A percentile compares a stretch with the other conserved stretches of the same genome.
Evolutionary conservation across 352 stramenopile genomes (phyloP).

Genomic region (Phytophthora podocarpi): DNA sequence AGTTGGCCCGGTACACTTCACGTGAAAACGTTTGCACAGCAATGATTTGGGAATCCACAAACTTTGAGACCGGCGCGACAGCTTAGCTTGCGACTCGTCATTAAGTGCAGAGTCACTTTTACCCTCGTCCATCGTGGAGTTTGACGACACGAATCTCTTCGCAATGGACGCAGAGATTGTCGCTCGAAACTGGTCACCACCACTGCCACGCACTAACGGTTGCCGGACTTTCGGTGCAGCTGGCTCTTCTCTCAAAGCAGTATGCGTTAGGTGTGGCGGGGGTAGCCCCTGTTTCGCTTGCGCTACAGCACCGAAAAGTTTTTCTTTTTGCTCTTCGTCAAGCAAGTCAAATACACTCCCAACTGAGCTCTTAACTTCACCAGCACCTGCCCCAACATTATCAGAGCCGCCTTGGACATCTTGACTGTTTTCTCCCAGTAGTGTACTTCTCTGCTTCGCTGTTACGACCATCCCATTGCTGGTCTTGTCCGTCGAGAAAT

Average conservation of each 20-base stretch:
- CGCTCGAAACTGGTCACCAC: slow-evolving; percentile 61
- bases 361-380: background rate
- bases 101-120: background rate
- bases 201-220: slow-evolving; percentile 37
- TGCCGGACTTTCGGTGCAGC: slow-evolving; percentile 33
- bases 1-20: slow-evolving; percentile 60
- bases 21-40: slow-evolving; percentile 85
- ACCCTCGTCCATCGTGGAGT: slow-evolving; percentile 13
- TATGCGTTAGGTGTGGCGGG: background rate
- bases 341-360: slow-evolving; percentile 73
- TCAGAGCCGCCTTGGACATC: background rate
- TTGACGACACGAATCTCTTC: slow-evolving; percentile 78
- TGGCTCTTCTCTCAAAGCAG: slow-evolving; percentile 2
- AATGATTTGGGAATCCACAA: slow-evolving; percentile 70
- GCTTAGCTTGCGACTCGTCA: slow-evolving; percentile 28
- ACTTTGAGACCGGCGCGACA: slow-evolving; percentile 54
- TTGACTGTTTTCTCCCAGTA: slow-evolving; percentile 38
- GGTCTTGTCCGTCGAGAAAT: slow-evolving; percentile 53
- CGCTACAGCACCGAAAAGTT: slow-evolving; percentile 45
- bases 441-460: slow-evolving; percentile 46
- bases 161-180: slow-evolving; percentile 83
- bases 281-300: slow-evolving; percentile 35
- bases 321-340: slow-evolving; percentile 45
- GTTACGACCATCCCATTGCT: slow-evolving; percentile 49
- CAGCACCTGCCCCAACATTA: background rate